A percentile compares a stretch with the other conserved stretches of the same genome.
phyloP scores from a whole-genome alignment of 1,284 basidiomycete species.

The Ceratobasidium sp. region DNA sequence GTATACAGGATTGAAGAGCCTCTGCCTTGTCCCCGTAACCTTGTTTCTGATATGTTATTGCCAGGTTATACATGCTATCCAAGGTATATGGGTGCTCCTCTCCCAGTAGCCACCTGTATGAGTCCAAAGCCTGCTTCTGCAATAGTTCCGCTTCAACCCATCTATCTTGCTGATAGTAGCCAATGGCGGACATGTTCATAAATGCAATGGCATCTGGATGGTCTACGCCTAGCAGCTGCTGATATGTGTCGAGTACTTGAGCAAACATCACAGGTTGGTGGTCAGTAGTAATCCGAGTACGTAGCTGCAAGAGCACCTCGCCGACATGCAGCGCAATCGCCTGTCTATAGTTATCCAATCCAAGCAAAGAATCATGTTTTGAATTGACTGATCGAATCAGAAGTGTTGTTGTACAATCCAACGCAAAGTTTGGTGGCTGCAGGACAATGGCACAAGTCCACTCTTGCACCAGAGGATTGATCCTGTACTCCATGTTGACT shows the following conservation, averaged over 20 bases:
- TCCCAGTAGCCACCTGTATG: background rate
- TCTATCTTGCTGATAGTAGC: background rate
- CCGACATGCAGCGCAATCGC: no score
- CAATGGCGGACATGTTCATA: background rate
- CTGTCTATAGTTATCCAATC: no score
- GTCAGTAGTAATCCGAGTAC: no score
- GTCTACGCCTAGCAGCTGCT: background rate
- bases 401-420: no score
- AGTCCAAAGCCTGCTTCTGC: background rate
- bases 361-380: no score
- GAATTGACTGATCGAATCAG: no score
- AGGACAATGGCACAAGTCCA: background rate
- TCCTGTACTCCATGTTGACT: background rate
- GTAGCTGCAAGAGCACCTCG: no score
- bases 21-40: no score
- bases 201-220: background rate
- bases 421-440: no score
- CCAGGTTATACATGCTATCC: no score
- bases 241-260: background rate
- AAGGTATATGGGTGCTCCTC: background rate
- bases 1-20: background rate
- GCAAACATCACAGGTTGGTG: no score
- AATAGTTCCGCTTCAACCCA: constrained; percentile 8
- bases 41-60: no score
- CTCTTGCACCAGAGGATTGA: constrained; percentile 6